phyloP scores from a whole-genome alignment of 495 filamentous ascomycete species.

The Penicillium atrosanguineum region DNA sequence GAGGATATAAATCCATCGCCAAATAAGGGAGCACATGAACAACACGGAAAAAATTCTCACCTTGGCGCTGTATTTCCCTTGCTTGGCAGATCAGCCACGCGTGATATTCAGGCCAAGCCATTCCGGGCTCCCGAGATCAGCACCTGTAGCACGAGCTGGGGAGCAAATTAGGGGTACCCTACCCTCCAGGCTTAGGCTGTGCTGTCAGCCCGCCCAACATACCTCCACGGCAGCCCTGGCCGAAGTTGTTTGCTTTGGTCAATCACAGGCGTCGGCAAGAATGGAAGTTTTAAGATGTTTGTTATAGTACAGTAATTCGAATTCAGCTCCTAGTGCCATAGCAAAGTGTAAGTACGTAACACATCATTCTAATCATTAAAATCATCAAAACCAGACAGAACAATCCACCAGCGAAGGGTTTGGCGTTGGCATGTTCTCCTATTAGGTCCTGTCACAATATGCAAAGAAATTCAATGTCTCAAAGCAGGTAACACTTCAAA shows the following conservation, averaged over 20 bases:
- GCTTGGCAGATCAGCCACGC: constrained; percentile 3
- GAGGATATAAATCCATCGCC: background rate
- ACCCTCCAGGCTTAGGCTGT: background rate
- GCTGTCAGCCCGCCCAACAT: background rate
- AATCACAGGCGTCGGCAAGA: no score
- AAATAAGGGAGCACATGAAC: background rate
- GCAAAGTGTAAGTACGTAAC: background rate
- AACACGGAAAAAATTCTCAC: constrained; percentile 1
- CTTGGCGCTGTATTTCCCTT: constrained; percentile 9
- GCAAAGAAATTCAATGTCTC: background rate
- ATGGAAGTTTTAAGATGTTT: no score
- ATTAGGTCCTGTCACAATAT: background rate
- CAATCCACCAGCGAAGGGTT: background rate
- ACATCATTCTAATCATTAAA: background rate
- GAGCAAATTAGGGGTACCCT: background rate
- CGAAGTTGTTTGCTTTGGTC: no score
- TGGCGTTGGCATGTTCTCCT: background rate
- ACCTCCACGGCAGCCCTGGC: background rate
- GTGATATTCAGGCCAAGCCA: background rate
- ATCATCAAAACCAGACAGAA: background rate
- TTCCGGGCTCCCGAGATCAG: background rate
- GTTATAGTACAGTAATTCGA: background rate
- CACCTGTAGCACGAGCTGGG: background rate
- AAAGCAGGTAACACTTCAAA: background rate
- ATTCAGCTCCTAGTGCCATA: background rate